Evolutionary conservation across 768 basidiomycete species (phyloP), one percentile per base, ranked within the genome.

Genomic region (Tulasnella sp.): DNA sequence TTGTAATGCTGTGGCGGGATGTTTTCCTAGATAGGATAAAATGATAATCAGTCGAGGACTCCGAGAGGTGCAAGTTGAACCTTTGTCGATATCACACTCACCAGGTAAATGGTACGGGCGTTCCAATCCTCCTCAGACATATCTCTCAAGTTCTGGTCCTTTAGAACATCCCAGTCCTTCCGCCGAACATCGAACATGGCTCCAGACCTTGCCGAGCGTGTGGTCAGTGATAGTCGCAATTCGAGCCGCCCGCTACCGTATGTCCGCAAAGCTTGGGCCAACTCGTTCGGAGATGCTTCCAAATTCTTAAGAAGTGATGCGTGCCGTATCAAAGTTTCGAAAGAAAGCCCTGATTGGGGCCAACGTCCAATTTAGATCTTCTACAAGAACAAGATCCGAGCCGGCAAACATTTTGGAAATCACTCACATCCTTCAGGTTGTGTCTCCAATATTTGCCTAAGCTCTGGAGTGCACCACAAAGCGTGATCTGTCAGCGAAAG

Each of bases 401-500:
- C 11, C 6, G 55, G 42, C 10, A 32, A 72, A 77, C 46, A 32
- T 76, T 51, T 37, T 70, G 61, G 23, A 42, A 42, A 72, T 70
- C 48, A 87, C 89, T 78, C 84, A 91, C 91, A 92, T 79, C 87
- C 87, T 55, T 87, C 84, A 10, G 84, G 82, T 72, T 83, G 85
- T 80, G 82, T 83, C 74, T 89, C 89, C 18, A 91, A 83, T 40
- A 84, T 86, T 74, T 86, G 83, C 35, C 88, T 84, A 13, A 92
- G 81, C 73, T 90, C 89, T 0, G 87, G 83, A 81, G 92, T 88
- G 3, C 83, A 81, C 92, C 92, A 94, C 11, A 93, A 82, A 10
- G 87, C 86, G 83, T 93, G 89, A 81, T 93, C 89, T 5, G 92
- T 92, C n/a, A 95, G 84, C 0, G 92, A 87, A 4, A 94, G 87